Conservation (phyloP, 2,329 filamentous ascomycete species). For the Xylariaceae sp. region DNA sequence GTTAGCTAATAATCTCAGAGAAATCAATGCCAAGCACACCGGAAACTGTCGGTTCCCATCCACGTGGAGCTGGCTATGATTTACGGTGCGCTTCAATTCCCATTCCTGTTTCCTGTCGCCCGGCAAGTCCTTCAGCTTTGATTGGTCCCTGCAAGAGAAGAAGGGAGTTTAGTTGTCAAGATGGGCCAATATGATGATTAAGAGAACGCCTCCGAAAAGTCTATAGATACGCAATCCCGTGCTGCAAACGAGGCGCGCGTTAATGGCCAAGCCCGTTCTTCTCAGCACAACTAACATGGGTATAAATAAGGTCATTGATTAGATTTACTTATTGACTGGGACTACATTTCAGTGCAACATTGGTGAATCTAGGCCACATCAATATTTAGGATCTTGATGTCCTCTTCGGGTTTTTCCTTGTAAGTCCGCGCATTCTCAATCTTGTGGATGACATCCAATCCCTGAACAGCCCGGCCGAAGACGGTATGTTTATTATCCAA, state of each 20-base stretch:
- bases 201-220: slow-evolving; percentile 16
- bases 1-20: too few relatives aligned
- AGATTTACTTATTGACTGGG: slow-evolving; percentile 7
- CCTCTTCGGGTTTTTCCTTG: slow-evolving; percentile 93
- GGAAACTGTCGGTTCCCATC: slow-evolving; percentile 17
- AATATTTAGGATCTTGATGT: slow-evolving; percentile 97
- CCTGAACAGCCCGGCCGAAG: slow-evolving; percentile 88
- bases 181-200: slow-evolving; percentile 18
- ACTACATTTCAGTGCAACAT: slow-evolving; percentile 2
- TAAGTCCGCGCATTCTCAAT: slow-evolving; percentile 91
- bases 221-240: slow-evolving; percentile 10
- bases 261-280: slow-evolving; percentile 7
- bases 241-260: not conserved
- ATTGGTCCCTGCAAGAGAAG: too few relatives aligned
- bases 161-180: slow-evolving; percentile 5
- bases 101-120: too few relatives aligned
- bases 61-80: slow-evolving; percentile 23
- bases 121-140: too few relatives aligned
- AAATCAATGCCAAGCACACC: slow-evolving; percentile 26
- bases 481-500: slow-evolving; percentile 95
- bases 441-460: slow-evolving; percentile 91
- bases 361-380: slow-evolving; percentile 57
- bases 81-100: slow-evolving; percentile 6
- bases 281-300: slow-evolving; percentile 9
- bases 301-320: slow-evolving; percentile 12